Conservation (phyloP, 306 rosid genomes). For the Rosa chinensis region DNA sequence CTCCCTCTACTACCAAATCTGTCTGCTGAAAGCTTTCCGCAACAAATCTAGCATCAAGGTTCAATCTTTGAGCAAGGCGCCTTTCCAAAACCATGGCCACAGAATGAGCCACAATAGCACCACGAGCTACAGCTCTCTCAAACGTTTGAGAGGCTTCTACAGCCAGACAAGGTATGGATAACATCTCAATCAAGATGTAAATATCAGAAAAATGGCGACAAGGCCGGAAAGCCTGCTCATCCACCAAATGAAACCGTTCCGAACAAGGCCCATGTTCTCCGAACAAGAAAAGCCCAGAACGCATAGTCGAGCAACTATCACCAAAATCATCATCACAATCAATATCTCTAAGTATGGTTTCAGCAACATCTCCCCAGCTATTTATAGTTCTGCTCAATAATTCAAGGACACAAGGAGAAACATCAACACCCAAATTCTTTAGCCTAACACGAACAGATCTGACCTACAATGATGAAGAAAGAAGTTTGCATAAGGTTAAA, state of each 20-base stretch:
- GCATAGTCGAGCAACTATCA: slow-evolving; percentile 59
- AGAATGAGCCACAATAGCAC: slow-evolving; percentile 79
- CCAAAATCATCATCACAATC: slow-evolving; percentile 85
- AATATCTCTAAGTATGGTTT: slow-evolving; percentile 86
- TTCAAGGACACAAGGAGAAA: slow-evolving; percentile 88
- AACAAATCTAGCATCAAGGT: slow-evolving; percentile 43
- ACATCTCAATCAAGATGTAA: slow-evolving; percentile 82
- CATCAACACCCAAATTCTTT: slow-evolving; percentile 74
- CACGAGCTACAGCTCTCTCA: slow-evolving; percentile 95
- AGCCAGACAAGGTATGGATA: slow-evolving; percentile 94
- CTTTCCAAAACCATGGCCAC: slow-evolving; percentile 89
- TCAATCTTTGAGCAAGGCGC: slow-evolving; percentile 76
- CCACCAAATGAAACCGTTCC: slow-evolving; percentile 59
- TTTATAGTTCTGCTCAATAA: slow-evolving; percentile 87
- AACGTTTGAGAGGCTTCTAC: slow-evolving; percentile 95
- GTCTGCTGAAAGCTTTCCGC: slow-evolving; percentile 60
- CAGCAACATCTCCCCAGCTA: slow-evolving; percentile 99
- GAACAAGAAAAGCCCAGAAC: slow-evolving; percentile 66
- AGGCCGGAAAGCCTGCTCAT: slow-evolving; percentile 70
- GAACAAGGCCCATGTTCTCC: slow-evolving; percentile 62
- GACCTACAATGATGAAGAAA: slow-evolving; percentile 55
- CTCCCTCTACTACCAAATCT: slow-evolving; percentile 61
- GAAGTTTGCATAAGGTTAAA: slow-evolving; percentile 30
- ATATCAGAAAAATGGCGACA: slow-evolving; percentile 78
- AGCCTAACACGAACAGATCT: slow-evolving; percentile 84